A percentile compares a stretch with the other conserved stretches of the same genome.
Evolutionary conservation across 2,329 filamentous ascomycete species (phyloP).

Genomic region (Aspergillus quadrilineatus): DNA sequence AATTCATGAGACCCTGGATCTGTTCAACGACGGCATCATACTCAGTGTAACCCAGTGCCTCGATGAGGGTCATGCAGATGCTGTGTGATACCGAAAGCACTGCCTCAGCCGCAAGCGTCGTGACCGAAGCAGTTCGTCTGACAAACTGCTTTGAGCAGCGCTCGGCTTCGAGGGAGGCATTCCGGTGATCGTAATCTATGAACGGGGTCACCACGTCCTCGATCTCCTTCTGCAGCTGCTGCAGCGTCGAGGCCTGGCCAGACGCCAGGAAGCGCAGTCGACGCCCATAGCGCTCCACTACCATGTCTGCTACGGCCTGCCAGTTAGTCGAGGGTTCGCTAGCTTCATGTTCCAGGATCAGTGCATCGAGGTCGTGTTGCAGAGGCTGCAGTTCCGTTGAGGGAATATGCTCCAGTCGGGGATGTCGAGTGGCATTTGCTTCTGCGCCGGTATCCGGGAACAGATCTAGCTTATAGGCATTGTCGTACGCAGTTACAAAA

Average conservation of each 20-base stretch:
- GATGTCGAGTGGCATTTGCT: slow-evolving; percentile 25
- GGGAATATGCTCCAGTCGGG: slow-evolving; percentile 39
- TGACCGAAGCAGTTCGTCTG: slow-evolving; percentile 16
- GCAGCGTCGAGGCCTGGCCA: slow-evolving; percentile 22
- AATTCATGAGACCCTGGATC: slow-evolving; percentile 46
- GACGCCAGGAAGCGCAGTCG: slow-evolving; percentile 48
- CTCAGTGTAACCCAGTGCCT: slow-evolving; percentile 22
- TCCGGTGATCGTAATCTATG: slow-evolving; percentile 34
- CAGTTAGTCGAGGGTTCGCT: slow-evolving; percentile 52
- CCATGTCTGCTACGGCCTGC: slow-evolving; percentile 66
- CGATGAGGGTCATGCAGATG: slow-evolving; percentile 35
- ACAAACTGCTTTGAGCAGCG: slow-evolving; percentile 39
- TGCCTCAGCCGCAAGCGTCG: slow-evolving; percentile 26
- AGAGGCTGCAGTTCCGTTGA: slow-evolving; percentile 36
- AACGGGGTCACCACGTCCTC: slow-evolving; percentile 34
- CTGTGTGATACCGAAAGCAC: slow-evolving; percentile 31
- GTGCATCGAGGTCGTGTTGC: slow-evolving; percentile 45
- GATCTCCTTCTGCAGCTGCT: slow-evolving; percentile 30
- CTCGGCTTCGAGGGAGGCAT: slow-evolving; percentile 27
- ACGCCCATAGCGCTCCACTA: slow-evolving; percentile 62
- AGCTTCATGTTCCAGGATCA: slow-evolving; percentile 39
- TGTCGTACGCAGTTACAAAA: slow-evolving; percentile 49
- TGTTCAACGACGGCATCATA: slow-evolving; percentile 28
- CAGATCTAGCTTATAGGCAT: slow-evolving; percentile 41
- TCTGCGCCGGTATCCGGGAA: slow-evolving; percentile 33